Evolutionary conservation across 768 basidiomycete species (phyloP).

Genomic region (Trametes elegans): DNA sequence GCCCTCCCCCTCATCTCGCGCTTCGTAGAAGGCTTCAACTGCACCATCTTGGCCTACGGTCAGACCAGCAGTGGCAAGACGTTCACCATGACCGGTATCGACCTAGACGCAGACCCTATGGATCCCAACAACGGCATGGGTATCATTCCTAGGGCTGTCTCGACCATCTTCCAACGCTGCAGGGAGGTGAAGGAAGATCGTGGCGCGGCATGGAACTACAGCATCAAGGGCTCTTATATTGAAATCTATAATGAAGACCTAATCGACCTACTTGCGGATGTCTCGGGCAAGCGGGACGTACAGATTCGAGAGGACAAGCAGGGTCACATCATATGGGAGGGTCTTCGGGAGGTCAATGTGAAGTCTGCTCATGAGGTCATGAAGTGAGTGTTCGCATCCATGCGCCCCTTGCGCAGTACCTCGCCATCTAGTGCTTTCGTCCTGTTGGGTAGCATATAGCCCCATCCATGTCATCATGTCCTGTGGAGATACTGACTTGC

Average conservation of each 20-base stretch:
- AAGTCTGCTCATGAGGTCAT: slow-evolving; percentile 85
- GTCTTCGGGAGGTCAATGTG: slow-evolving; percentile 90
- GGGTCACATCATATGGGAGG: slow-evolving; percentile 96
- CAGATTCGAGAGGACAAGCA: slow-evolving; percentile 97
- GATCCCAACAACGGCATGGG: slow-evolving; percentile 86
- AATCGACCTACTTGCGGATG: slow-evolving; percentile 86
- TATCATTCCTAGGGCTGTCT: slow-evolving; percentile 92
- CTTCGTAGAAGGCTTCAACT: slow-evolving; percentile 94
- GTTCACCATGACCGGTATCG: slow-evolving; percentile 96
- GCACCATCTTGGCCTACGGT: slow-evolving; percentile 96
- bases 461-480: not conserved
- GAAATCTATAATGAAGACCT: slow-evolving; percentile 99
- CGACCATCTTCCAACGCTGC: slow-evolving; percentile 79
- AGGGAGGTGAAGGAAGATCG: slow-evolving; percentile 77
- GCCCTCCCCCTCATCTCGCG: slow-evolving; percentile 82
- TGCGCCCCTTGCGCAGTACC: not conserved
- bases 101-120: slow-evolving; percentile 84
- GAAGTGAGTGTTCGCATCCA: slow-evolving; percentile 55
- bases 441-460: not conserved
- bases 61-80: slow-evolving; percentile 97
- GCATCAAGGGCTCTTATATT: slow-evolving; percentile 87
- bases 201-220: slow-evolving; percentile 71
- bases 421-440: not conserved
- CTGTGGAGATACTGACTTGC: not conserved
- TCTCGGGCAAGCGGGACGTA: slow-evolving; percentile 75